These are phyloP conservation scores for Cenococcum geophilum DNA, from an alignment of 495 filamentous ascomycete genomes.

Conservation along the genomic window DNA sequence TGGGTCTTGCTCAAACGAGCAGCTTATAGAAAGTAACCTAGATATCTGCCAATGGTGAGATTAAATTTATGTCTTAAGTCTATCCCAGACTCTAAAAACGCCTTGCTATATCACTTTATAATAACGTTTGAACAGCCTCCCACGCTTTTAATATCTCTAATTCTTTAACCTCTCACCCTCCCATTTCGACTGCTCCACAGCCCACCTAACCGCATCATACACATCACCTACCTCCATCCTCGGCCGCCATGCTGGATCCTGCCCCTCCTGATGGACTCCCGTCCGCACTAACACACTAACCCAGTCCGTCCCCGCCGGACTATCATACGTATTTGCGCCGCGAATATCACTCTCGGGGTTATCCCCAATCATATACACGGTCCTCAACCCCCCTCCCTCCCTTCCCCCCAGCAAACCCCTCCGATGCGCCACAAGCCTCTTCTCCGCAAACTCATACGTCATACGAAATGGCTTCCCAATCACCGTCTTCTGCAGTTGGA, in stretches of 20 bases:
- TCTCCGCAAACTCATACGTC: conserved; percentile 83
- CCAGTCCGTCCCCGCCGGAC: conserved; percentile 65
- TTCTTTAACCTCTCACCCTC: conserved; percentile 12
- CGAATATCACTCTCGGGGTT: conserved; percentile 89
- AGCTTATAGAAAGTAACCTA: background rate
- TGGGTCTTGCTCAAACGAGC: background rate
- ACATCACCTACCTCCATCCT: conserved; percentile 62
- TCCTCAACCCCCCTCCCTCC: conserved; percentile 46
- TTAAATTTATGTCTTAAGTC: background rate
- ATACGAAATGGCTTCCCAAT: conserved; percentile 75
- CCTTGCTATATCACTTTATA: background rate
- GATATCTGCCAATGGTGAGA: background rate
- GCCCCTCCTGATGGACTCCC: conserved; percentile 65
- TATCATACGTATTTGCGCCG: conserved; percentile 75
- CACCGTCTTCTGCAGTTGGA: conserved; percentile 56
- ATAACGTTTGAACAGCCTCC: background rate
- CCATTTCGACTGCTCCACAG: conserved; percentile 43
- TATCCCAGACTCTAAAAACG: background rate
- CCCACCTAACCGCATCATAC: conserved; percentile 59
- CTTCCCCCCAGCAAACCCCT: conserved; percentile 37
- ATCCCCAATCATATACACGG: conserved; percentile 96
- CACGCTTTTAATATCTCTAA: background rate
- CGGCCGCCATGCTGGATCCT: conserved; percentile 49
- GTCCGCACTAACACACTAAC: conserved; percentile 73
- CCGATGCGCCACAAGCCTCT: conserved; percentile 58